Evolutionary conservation across 2,329 filamentous ascomycete genomes (phyloP).

Genomic region (Aspergillus japonicus): DNA sequence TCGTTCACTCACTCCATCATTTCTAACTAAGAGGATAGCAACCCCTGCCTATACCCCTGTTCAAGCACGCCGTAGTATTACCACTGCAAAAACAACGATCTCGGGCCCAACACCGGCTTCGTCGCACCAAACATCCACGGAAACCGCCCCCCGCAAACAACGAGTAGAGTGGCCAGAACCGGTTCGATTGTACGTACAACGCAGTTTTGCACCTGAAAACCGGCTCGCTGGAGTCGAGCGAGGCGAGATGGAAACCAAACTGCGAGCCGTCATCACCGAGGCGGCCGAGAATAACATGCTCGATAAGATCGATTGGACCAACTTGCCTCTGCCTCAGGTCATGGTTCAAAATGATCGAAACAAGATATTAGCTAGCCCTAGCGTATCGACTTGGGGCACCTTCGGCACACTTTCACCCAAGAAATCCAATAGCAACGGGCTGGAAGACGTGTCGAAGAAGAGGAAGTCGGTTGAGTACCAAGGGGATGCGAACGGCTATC

Average conservation of each 20-base stretch:
- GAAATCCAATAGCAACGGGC: constrained; percentile 22
- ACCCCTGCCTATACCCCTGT: constrained; percentile 62
- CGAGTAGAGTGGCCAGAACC: constrained; percentile 73
- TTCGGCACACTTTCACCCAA: constrained; percentile 19
- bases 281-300: constrained; percentile 74
- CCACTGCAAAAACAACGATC: constrained; percentile 36
- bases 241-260: constrained; percentile 74
- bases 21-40: constrained; percentile 27
- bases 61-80: constrained; percentile 61
- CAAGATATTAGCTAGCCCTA: constrained; percentile 46
- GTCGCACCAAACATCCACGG: constrained; percentile 31
- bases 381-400: constrained; percentile 40
- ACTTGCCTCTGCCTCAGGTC: constrained; percentile 78
- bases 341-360: constrained; percentile 71
- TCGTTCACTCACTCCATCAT: neutral
- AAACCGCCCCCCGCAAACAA: constrained; percentile 44
- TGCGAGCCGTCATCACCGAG: constrained; percentile 81
- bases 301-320: constrained; percentile 76
- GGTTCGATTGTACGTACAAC: constrained; percentile 85
- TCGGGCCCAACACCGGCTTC: constrained; percentile 22
- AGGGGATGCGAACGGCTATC: constrained; percentile 53
- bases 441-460: constrained; percentile 61
- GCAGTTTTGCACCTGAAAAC: constrained; percentile 77
- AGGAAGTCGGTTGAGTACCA: constrained; percentile 72
- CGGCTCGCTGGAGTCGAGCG: constrained; percentile 61